A percentile compares a stretch with the other conserved stretches of the same genome.
These are phyloP conservation scores for Fraxinus cuspidata DNA, from an alignment of 257 asterid genomes.

Conservation along the genomic window DNA sequence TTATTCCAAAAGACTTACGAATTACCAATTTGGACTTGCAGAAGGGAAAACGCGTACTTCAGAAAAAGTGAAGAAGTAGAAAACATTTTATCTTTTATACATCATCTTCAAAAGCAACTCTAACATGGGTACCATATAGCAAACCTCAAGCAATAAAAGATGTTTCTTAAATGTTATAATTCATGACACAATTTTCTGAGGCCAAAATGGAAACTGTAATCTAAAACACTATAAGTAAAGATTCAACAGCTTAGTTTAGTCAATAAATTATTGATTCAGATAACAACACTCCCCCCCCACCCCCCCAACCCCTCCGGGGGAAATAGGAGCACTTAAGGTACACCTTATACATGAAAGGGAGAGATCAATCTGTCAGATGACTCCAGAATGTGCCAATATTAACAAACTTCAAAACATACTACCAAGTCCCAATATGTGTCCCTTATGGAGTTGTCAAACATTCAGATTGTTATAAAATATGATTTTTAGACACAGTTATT, in stretches of 20 bases:
- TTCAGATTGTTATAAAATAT: background rate
- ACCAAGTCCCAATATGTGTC: background rate
- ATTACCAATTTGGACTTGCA: constrained; percentile 17
- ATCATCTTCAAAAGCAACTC: background rate
- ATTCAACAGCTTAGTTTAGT: background rate
- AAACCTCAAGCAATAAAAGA: constrained; percentile 19
- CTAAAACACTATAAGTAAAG: background rate
- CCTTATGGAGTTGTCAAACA: background rate
- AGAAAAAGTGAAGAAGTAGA: constrained; percentile 16
- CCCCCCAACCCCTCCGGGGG: background rate
- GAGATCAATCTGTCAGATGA: background rate
- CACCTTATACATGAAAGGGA: background rate
- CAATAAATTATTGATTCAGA: background rate
- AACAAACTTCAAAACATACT: background rate
- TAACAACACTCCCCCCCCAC: background rate
- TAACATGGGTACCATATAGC: constrained; percentile 8
- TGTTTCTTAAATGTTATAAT: constrained; percentile 11
- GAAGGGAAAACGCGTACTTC: background rate
- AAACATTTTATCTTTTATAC: background rate
- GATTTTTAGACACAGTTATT: background rate
- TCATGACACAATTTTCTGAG: constrained; percentile 2
- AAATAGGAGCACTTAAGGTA: background rate
- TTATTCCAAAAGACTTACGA: background rate
- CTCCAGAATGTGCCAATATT: background rate
- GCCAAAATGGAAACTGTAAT: constrained; percentile 19